A percentile compares a stretch with the other conserved stretches of the same genome.
Evolutionary conservation across 139 green algal genomes (phyloP).

Genomic region (Tetratostichococcus sp.): DNA sequence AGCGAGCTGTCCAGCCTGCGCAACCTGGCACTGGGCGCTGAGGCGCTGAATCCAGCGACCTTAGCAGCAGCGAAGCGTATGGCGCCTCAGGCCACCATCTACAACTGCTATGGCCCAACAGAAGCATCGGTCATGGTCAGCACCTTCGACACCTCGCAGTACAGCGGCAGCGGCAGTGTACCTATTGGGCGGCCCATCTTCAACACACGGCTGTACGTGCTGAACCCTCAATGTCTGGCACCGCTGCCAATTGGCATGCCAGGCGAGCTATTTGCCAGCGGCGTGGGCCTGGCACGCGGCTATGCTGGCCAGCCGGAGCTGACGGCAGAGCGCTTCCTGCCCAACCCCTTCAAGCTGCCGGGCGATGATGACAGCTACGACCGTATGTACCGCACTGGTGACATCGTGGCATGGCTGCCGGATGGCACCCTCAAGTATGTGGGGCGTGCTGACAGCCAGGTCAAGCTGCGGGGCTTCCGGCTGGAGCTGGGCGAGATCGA

Average conservation of each 20-base stretch:
- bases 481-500: constrained; percentile 52
- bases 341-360: constrained; percentile 4
- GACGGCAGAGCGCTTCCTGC: constrained; percentile 27
- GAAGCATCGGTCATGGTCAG: constrained; percentile 21
- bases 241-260: too few species aligned
- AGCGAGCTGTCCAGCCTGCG: too few species aligned
- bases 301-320: constrained; percentile 25
- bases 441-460: constrained; percentile 6
- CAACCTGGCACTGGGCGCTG: too few species aligned
- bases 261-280: too few species aligned
- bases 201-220: too few species aligned
- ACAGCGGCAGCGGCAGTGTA: constrained; percentile 7
- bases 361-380: too few species aligned
- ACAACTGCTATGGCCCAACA: constrained; percentile 37
- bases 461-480: constrained; percentile 45
- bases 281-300: constrained; percentile 1
- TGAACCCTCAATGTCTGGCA: background rate
- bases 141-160: background rate
- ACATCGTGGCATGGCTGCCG: too few species aligned
- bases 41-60: too few species aligned
- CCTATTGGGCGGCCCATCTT: constrained; percentile 12
- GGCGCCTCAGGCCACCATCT: too few species aligned
- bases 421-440: too few species aligned
- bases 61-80: too few species aligned
- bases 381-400: too few species aligned